These are phyloP conservation scores for Fusarium verrucosum DNA, from an alignment of 2,329 filamentous ascomycete genomes.

Conservation along the genomic window DNA sequence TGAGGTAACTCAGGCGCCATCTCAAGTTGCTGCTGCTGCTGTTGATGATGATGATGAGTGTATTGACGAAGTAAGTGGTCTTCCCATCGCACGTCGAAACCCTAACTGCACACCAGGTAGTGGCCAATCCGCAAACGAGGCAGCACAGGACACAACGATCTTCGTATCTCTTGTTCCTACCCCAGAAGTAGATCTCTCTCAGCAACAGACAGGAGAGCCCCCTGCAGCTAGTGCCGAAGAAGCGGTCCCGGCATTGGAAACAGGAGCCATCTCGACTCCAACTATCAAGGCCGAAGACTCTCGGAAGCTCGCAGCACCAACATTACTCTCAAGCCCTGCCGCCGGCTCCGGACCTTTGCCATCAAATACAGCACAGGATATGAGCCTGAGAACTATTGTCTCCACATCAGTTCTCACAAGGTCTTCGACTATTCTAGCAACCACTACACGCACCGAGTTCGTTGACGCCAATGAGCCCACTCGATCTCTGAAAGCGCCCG, in stretches of 20 bases:
- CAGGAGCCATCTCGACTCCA: neutral
- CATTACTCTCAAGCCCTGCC: neutral
- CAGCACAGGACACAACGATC: neutral
- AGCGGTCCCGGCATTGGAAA: neutral
- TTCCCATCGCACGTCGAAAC: conserved; percentile 36
- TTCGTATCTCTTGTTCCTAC: neutral
- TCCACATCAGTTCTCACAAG: conserved; percentile 38
- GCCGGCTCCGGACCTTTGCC: neutral
- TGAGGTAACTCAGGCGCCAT: neutral
- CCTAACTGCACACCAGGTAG: conserved; percentile 42
- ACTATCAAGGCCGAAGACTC: neutral
- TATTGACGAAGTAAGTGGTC: conserved; percentile 39
- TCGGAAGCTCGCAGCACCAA: neutral
- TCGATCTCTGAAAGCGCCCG: conserved; percentile 5
- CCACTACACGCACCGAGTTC: conserved; percentile 27
- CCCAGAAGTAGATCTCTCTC: neutral
- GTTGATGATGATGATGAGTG: conserved; percentile 7
- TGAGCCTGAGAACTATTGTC: conserved; percentile 24
- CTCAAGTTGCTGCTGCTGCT: neutral
- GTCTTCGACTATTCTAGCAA: conserved; percentile 29
- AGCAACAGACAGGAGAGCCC: neutral
- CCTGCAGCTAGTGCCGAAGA: neutral
- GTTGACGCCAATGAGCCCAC: conserved; percentile 15
- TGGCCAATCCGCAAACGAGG: conserved; percentile 9
- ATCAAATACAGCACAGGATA: neutral